Conservation (phyloP, 805 yeast species). For the Suhomyces sp. region DNA sequence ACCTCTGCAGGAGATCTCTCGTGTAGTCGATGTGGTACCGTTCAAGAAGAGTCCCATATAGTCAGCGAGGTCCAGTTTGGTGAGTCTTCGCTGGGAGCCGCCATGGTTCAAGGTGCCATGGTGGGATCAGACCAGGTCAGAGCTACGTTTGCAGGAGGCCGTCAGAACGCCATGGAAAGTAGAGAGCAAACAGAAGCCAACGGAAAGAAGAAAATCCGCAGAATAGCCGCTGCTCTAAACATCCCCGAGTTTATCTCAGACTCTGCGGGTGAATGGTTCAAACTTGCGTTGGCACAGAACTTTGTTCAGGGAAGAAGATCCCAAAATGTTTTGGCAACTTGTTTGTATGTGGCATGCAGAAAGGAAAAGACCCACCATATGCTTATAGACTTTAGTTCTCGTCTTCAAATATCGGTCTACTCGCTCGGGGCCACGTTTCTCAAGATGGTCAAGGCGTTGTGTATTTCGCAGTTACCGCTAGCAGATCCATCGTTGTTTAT, state of each 20-base stretch:
- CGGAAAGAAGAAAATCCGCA: conserved; percentile 74
- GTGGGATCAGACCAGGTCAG: conserved; percentile 83
- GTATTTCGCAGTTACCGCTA: conserved; percentile 73
- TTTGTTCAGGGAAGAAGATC: conserved; percentile 97
- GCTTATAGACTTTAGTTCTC: conserved; percentile 91
- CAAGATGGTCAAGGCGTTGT: conserved; percentile 84
- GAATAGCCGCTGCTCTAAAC: conserved; percentile 71
- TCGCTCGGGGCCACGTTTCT: conserved; percentile 95
- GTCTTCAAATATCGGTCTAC: conserved; percentile 86
- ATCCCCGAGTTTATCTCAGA: conserved; percentile 86
- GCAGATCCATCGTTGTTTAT: conserved; percentile 94
- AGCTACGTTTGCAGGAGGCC: conserved; percentile 58
- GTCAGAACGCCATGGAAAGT: conserved; percentile 75
- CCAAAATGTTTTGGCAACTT: conserved; percentile 92
- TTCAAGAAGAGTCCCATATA: conserved; percentile 87
- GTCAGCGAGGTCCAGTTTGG: conserved; percentile 95
- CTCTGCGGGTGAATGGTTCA: conserved; percentile 86
- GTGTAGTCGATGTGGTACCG: conserved; percentile 82
- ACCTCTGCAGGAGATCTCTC: conserved; percentile 65
- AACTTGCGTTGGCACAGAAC: conserved; percentile 77
- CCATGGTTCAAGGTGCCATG: conserved; percentile 92
- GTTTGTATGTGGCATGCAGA: conserved; percentile 92
- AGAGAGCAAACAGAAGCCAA: conserved; percentile 86
- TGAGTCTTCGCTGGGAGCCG: conserved; percentile 90
- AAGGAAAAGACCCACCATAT: conserved; percentile 88